Conservation (phyloP, 1,139 yeast species). For the Diutina sp. region DNA sequence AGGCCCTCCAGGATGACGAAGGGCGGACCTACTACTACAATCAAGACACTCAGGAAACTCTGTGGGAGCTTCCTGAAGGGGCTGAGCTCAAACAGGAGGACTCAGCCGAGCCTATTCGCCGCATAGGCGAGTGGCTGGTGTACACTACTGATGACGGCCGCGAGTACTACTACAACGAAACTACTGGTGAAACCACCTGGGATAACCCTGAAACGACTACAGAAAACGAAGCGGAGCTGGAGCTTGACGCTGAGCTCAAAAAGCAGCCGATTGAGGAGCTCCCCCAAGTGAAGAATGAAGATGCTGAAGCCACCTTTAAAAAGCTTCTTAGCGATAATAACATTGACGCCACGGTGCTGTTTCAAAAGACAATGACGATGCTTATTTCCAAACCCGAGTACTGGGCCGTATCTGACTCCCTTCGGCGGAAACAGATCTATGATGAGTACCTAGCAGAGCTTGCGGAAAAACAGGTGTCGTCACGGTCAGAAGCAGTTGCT, state of each 20-base stretch:
- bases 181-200: constrained; percentile 69
- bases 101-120: neutral
- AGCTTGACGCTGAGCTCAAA: neutral
- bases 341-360: constrained; percentile 70
- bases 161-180: constrained; percentile 57
- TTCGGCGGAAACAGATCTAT: constrained; percentile 46
- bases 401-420: constrained; percentile 55
- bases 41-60: constrained; percentile 49
- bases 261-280: neutral
- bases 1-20: constrained; percentile 45
- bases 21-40: constrained; percentile 70
- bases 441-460: constrained; percentile 50
- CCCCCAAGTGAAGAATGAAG: neutral
- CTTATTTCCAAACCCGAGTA: constrained; percentile 50
- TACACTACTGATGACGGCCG: constrained; percentile 58
- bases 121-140: constrained; percentile 37
- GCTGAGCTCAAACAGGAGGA: neutral
- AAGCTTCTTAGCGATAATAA: constrained; percentile 36
- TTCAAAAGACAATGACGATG: constrained; percentile 50
- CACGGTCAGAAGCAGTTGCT: constrained; percentile 39
- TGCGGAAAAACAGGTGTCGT: constrained; percentile 39
- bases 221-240: neutral
- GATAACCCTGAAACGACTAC: constrained; percentile 45
- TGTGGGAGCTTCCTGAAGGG: constrained; percentile 65
- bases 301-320: constrained; percentile 27